These are phyloP conservation scores for Brettanomyces sp. DNA, from an alignment of 805 yeast species.

Conservation along the genomic window DNA sequence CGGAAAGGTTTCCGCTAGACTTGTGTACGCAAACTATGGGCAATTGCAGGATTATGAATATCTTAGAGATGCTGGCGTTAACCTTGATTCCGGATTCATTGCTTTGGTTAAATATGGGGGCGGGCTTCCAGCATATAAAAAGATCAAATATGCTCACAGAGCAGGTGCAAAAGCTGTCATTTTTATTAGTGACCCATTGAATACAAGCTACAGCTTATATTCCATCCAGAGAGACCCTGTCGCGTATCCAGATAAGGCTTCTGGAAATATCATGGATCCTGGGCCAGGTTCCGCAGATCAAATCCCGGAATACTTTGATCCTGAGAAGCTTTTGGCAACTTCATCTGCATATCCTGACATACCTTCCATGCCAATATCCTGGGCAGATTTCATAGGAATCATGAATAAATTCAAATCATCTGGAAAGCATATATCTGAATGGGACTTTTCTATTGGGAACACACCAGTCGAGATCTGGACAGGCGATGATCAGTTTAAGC, in stretches of 20 bases:
- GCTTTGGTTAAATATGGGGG: conserved; percentile 55
- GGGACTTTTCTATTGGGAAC: conserved; percentile 24
- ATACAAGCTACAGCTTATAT: conserved; percentile 26
- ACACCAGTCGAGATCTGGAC: conserved; percentile 33
- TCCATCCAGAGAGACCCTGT: conserved; percentile 49
- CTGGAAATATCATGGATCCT: conserved; percentile 77
- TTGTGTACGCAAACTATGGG: conserved; percentile 66
- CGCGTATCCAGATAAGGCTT: conserved; percentile 43
- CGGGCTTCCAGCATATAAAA: conserved; percentile 35
- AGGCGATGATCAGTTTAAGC: conserved; percentile 24
- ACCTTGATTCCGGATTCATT: conserved; percentile 36
- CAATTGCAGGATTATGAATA: conserved; percentile 39
- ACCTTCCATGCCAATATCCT: conserved; percentile 71
- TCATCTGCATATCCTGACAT: conserved; percentile 55
- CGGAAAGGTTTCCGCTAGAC: conserved; percentile 44
- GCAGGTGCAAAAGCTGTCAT: conserved; percentile 57
- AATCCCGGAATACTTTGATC: conserved; percentile 29
- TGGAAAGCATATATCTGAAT: conserved; percentile 29
- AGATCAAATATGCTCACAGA: conserved; percentile 45
- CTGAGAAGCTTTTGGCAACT: conserved; percentile 32
- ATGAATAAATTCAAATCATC: conserved; percentile 27
- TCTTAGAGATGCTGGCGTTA: conserved; percentile 29
- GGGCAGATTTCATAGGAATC: conserved; percentile 51
- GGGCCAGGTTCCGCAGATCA: conserved; percentile 43
- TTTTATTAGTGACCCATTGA: conserved; percentile 43